Conservation (phyloP, 805 yeast genomes). For the Candida taoyuanica region DNA sequence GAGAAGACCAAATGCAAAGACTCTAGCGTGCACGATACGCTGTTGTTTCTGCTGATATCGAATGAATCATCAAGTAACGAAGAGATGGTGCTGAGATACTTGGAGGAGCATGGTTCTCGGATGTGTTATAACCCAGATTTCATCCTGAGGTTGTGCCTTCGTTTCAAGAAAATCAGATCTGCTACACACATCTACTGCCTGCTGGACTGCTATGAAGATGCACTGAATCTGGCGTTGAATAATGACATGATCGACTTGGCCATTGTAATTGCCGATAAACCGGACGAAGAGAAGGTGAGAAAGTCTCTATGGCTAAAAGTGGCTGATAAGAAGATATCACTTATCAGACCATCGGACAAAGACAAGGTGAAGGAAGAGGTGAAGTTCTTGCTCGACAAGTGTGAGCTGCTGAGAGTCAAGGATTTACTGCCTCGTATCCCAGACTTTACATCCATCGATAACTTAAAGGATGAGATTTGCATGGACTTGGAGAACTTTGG, state of each 20-base stretch:
- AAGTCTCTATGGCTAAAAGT: constrained; percentile 74
- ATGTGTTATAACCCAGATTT: constrained; percentile 65
- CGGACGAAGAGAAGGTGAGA: constrained; percentile 47
- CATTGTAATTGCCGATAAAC: constrained; percentile 50
- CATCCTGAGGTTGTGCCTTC: constrained; percentile 67
- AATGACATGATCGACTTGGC: constrained; percentile 57
- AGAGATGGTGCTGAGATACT: constrained; percentile 42
- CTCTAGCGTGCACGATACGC: constrained; percentile 60
- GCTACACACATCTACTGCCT: constrained; percentile 72
- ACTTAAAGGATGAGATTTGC: constrained; percentile 79
- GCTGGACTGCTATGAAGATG: constrained; percentile 71
- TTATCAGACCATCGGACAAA: constrained; percentile 25
- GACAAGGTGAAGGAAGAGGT: constrained; percentile 27
- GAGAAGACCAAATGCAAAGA: constrained; percentile 40
- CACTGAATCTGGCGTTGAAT: constrained; percentile 68
- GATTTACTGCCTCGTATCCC: constrained; percentile 85
- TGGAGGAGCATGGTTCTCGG: constrained; percentile 38
- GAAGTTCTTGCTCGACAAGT: constrained; percentile 37
- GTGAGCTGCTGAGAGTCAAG: constrained; percentile 58
- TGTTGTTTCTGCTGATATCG: constrained; percentile 58
- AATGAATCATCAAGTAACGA: constrained; percentile 28
- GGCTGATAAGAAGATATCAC: constrained; percentile 29
- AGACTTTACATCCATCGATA: constrained; percentile 73
- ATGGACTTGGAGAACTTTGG: constrained; percentile 74
- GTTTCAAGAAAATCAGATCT: constrained; percentile 51